phyloP scores from a whole-genome alignment of 2,329 filamentous ascomycete genomes.

The Coniochaeta prunicola region DNA sequence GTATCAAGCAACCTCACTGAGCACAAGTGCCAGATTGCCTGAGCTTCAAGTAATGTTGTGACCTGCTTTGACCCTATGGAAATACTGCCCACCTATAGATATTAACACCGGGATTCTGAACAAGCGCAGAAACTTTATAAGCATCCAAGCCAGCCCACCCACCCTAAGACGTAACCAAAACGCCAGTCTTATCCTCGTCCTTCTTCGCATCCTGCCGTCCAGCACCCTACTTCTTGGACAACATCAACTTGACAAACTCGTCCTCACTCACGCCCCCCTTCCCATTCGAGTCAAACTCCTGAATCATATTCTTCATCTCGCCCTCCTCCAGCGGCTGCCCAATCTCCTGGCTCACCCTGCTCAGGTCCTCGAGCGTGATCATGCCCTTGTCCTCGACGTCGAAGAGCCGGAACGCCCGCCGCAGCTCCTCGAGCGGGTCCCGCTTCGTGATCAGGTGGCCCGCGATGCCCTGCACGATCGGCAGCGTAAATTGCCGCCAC shows the following conservation, averaged over 20 bases:
- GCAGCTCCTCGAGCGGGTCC: conserved; percentile 85
- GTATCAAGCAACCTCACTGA: no score
- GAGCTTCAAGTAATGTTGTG: no score
- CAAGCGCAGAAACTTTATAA: background rate
- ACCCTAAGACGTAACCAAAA: background rate
- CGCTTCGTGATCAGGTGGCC: conserved; percentile 73
- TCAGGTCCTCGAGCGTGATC: conserved; percentile 82
- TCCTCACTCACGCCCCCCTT: conserved; percentile 71
- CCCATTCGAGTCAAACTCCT: conserved; percentile 92
- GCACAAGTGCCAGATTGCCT: no score
- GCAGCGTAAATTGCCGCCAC: conserved; percentile 65
- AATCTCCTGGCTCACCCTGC: conserved; percentile 80
- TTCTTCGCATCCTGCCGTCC: background rate
- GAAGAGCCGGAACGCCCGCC: conserved; percentile 87
- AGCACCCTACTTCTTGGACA: conserved; percentile 21
- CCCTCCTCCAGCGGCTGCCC: conserved; percentile 91
- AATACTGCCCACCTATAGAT: background rate
- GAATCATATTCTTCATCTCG: conserved; percentile 92
- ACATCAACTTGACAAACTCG: conserved; percentile 61
- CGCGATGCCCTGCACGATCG: conserved; percentile 67
- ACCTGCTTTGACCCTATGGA: background rate
- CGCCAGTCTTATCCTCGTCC: background rate
- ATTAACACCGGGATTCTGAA: no score
- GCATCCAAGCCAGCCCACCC: background rate
- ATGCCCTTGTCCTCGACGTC: conserved; percentile 87